phyloP scores from a whole-genome alignment of 192 early-diverging fungal genomes.

The Geranomyces variabilis region DNA sequence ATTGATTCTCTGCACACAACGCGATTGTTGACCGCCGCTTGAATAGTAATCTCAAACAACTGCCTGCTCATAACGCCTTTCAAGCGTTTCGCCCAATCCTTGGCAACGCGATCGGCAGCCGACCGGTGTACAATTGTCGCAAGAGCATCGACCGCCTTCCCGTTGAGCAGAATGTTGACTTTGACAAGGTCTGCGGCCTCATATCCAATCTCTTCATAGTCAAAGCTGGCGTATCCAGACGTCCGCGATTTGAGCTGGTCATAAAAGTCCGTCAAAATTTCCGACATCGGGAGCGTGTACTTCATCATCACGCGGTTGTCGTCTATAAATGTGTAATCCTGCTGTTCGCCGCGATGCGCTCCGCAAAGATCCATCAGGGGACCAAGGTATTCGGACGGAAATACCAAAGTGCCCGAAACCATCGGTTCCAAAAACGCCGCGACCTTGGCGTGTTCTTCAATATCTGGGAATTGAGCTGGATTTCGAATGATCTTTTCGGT shows the following conservation, averaged over 20 bases:
- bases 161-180: constrained; percentile 85
- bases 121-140: constrained; percentile 84
- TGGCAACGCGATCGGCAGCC: constrained; percentile 69
- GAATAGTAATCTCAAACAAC: constrained; percentile 93
- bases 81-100: constrained; percentile 81
- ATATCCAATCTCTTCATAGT: constrained; percentile 95
- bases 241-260: constrained; percentile 90
- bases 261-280: constrained; percentile 95
- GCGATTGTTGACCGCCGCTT: constrained; percentile 81
- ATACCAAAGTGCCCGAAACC: constrained; percentile 89
- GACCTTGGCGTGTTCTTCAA: constrained; percentile 64
- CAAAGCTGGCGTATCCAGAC: constrained; percentile 89
- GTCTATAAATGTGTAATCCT: constrained; percentile 88
- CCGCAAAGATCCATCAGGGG: constrained; percentile 59
- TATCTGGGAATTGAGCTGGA: constrained; percentile 90
- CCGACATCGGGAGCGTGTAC: constrained; percentile 86
- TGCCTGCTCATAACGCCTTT: constrained; percentile 85
- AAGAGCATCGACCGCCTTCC: constrained; percentile 89
- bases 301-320: constrained; percentile 71
- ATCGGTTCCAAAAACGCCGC: constrained; percentile 80
- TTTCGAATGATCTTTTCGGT: constrained; percentile 65
- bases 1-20: constrained; percentile 87
- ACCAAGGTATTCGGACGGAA: constrained; percentile 68
- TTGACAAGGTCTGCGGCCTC: constrained; percentile 81
- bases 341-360: constrained; percentile 76